Percentiles rank a stretch among this genome's conserved stretches.
Evolutionary conservation across 139 green algal species (phyloP).

Genomic region (Nannochloris sp.): DNA sequence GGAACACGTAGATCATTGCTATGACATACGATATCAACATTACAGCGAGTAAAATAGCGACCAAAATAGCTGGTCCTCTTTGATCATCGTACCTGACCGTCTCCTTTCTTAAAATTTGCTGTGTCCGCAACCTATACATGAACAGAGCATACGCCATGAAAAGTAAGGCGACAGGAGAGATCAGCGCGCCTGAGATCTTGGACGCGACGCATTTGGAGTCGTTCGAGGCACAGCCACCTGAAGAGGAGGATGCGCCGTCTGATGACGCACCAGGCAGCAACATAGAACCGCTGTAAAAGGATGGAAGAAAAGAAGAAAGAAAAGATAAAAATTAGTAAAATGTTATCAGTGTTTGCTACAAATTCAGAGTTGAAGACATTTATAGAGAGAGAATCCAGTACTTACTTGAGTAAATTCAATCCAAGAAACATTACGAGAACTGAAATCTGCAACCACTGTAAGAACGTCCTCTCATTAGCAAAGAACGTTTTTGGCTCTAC

Average conservation of each 20-base stretch:
- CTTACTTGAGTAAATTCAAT: constrained; percentile 44
- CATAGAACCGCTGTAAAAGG: not conserved
- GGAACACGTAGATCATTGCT: constrained; percentile 18
- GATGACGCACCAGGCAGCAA: not conserved
- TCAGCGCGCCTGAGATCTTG: constrained; percentile 58
- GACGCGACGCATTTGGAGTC: constrained; percentile 11
- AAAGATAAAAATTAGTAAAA: too few species aligned
- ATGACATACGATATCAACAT: constrained; percentile 18
- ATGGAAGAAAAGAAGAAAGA: not conserved
- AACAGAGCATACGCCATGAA: constrained; percentile 73
- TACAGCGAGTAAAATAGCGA: constrained; percentile 24
- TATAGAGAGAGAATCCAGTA: too few species aligned
- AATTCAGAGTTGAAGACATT: too few species aligned
- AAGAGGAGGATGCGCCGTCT: not conserved
- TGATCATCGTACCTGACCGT: constrained; percentile 73
- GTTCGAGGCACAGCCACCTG: not conserved
- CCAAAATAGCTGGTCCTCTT: constrained; percentile 54
- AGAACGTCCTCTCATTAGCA: constrained; percentile 86
- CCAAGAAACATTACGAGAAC: constrained; percentile 66
- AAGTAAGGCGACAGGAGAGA: constrained; percentile 58
- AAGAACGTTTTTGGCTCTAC: constrained; percentile 89
- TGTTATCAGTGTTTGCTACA: too few species aligned
- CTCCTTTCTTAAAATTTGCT: constrained; percentile 43
- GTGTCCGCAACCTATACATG: constrained; percentile 56
- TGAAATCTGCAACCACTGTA: constrained; percentile 75